Evolutionary conservation across 2,329 filamentous ascomycete species (phyloP).

Genomic region (Fonsecaea nubica): DNA sequence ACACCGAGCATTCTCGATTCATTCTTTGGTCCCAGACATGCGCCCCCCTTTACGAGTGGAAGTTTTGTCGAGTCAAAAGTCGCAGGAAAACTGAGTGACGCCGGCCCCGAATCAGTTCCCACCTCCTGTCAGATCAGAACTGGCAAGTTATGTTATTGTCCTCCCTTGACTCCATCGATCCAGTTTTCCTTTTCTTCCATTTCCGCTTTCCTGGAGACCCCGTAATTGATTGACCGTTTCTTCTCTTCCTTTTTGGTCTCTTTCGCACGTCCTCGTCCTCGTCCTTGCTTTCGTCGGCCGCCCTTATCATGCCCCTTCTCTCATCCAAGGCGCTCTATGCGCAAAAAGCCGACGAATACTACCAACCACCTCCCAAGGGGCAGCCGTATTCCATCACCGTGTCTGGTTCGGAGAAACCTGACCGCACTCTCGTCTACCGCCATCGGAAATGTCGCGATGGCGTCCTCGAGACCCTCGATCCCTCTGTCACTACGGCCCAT

Average conservation of each 20-base stretch:
- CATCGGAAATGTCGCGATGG: slow-evolving; percentile 79
- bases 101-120: neutral
- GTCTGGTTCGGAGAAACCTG: slow-evolving; percentile 74
- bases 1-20: neutral
- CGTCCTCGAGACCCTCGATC: slow-evolving; percentile 74
- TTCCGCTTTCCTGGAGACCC: neutral
- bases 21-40: neutral
- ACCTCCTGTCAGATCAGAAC: slow-evolving; percentile 2
- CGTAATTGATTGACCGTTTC: neutral
- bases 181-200: slow-evolving; percentile 1
- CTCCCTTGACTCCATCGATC: neutral
- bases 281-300: neutral
- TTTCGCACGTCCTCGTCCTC: neutral
- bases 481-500: slow-evolving; percentile 73
- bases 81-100: neutral
- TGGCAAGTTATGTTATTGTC: neutral
- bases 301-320: slow-evolving; percentile 45
- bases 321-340: slow-evolving; percentile 46
- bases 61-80: neutral
- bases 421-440: slow-evolving; percentile 78
- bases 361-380: slow-evolving; percentile 71
- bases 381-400: slow-evolving; percentile 79
- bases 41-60: neutral
- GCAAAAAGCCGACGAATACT: slow-evolving; percentile 58
- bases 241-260: neutral